A percentile compares a stretch with the other conserved stretches of the same genome.
Evolutionary conservation across 148 eudicot species (phyloP).

Genomic region (Agrostemma githago): DNA sequence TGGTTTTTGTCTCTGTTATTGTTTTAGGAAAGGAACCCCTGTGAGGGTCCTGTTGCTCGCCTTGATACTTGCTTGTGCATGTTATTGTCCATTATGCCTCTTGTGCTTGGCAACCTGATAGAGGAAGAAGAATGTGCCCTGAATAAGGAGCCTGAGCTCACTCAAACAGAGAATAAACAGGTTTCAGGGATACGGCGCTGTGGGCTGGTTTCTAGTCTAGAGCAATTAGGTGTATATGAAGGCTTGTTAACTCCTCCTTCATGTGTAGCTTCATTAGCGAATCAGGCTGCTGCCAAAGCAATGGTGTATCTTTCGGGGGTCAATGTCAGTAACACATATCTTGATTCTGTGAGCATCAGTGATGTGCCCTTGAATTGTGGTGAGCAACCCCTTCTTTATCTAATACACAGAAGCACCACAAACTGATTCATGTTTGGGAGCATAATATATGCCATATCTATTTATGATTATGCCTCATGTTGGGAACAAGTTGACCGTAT

Average conservation of each 20-base stretch:
- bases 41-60: conserved; percentile 94
- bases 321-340: conserved; percentile 54
- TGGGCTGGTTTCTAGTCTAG: conserved; percentile 69
- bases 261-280: conserved; percentile 51
- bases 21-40: conserved; percentile 74
- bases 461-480: background rate
- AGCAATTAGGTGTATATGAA: conserved; percentile 73
- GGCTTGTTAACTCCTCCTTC: conserved; percentile 75
- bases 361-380: conserved; percentile 66
- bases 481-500: conserved; percentile 1
- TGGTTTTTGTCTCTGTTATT: conserved; percentile 14
- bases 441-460: background rate
- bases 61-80: conserved; percentile 88
- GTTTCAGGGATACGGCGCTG: conserved; percentile 40
- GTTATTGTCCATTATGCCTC: conserved; percentile 64
- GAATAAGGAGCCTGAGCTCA: conserved; percentile 32
- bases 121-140: conserved; percentile 63
- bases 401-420: background rate
- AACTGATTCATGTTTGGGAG: conserved; percentile 3
- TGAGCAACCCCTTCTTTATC: conserved; percentile 38
- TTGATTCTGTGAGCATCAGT: conserved; percentile 64
- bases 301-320: conserved; percentile 72
- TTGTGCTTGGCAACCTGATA: conserved; percentile 58
- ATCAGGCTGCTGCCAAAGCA: conserved; percentile 92
- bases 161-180: conserved; percentile 33